Conservation (phyloP, 495 filamentous ascomycete genomes). For the Acidiella bohemica region DNA sequence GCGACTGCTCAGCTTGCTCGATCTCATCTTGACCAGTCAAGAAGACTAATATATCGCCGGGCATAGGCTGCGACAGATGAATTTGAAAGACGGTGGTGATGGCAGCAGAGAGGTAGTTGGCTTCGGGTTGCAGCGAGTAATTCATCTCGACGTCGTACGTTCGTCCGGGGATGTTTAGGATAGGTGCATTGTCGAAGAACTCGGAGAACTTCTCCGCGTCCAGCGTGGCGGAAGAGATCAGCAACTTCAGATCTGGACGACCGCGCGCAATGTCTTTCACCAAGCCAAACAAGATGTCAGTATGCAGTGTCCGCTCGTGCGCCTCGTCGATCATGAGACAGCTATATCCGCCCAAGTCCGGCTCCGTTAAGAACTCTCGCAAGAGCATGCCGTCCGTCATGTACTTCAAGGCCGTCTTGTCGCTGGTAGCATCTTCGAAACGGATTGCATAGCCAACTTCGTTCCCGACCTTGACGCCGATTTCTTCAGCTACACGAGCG, state of each 20-base stretch:
- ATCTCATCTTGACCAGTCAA: conserved; percentile 92
- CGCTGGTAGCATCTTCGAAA: conserved; percentile 86
- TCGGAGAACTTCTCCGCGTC: conserved; percentile 85
- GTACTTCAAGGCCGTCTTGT: conserved; percentile 89
- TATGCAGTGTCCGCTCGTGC: conserved; percentile 83
- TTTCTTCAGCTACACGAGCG: conserved; percentile 84
- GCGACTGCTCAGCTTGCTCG: conserved; percentile 60
- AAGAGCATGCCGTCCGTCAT: conserved; percentile 98
- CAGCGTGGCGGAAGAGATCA: conserved; percentile 92
- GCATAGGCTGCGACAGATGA: conserved; percentile 65
- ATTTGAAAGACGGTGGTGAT: conserved; percentile 95
- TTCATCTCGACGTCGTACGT: conserved; percentile 85
- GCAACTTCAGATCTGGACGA: conserved; percentile 74
- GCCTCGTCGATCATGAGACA: conserved; percentile 96
- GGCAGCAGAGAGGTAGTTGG: conserved; percentile 83
- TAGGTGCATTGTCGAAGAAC: conserved; percentile 90
- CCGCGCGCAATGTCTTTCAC: conserved; percentile 84
- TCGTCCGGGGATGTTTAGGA: conserved; percentile 91
- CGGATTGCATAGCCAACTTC: conserved; percentile 93
- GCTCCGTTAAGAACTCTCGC: conserved; percentile 81
- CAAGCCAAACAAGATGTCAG: conserved; percentile 81
- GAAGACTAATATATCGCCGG: conserved; percentile 85
- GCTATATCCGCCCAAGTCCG: conserved; percentile 71
- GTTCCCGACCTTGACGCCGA: conserved; percentile 79
- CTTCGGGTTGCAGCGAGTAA: conserved; percentile 84